phyloP scores from a whole-genome alignment of 768 basidiomycete species.

The Astraeus odoratus region DNA sequence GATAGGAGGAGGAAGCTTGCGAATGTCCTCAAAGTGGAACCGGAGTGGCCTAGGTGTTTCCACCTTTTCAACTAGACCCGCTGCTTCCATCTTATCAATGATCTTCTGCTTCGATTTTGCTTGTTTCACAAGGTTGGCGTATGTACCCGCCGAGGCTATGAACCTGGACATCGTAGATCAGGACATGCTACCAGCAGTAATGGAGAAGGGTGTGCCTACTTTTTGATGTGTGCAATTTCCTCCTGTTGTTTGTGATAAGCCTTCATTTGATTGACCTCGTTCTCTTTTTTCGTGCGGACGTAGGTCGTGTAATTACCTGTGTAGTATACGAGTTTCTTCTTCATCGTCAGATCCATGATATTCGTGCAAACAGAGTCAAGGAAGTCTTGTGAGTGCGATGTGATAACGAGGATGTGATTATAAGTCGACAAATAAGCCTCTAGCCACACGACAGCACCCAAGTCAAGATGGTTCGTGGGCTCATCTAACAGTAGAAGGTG shows the following conservation, averaged over 20 bases:
- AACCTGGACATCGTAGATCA: conserved; percentile 44
- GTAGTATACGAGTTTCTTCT: conserved; percentile 93
- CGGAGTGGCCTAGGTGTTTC: conserved; percentile 65
- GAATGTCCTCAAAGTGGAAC: conserved; percentile 96
- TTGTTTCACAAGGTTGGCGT: conserved; percentile 97
- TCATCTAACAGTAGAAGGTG: conserved; percentile 93
- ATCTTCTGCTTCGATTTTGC: conserved; percentile 99
- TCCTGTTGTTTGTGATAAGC: conserved; percentile 98
- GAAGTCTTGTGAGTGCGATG: conserved; percentile 98
- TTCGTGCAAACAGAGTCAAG: conserved; percentile 98
- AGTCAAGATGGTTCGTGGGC: conserved; percentile 88
- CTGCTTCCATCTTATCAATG: conserved; percentile 99
- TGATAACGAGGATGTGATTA: conserved; percentile 97
- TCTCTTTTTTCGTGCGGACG: conserved; percentile 92
- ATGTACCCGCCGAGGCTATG: conserved; percentile 99
- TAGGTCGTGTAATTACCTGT: conserved; percentile 96
- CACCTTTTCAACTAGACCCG: conserved; percentile 90
- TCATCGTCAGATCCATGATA: conserved; percentile 90
- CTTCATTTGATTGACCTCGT: conserved; percentile 99
- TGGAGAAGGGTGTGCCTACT: conserved; percentile 49
- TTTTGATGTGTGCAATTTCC: conserved; percentile 97
- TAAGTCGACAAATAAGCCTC: conserved; percentile 98
- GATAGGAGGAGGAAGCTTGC: conserved; percentile 92
- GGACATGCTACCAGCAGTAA: conserved; percentile 2
- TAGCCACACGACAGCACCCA: conserved; percentile 97